A percentile compares a stretch with the other conserved stretches of the same genome.
Conservation (phyloP, 2,329 filamentous ascomycete species). For the Apiospora koreana region DNA sequence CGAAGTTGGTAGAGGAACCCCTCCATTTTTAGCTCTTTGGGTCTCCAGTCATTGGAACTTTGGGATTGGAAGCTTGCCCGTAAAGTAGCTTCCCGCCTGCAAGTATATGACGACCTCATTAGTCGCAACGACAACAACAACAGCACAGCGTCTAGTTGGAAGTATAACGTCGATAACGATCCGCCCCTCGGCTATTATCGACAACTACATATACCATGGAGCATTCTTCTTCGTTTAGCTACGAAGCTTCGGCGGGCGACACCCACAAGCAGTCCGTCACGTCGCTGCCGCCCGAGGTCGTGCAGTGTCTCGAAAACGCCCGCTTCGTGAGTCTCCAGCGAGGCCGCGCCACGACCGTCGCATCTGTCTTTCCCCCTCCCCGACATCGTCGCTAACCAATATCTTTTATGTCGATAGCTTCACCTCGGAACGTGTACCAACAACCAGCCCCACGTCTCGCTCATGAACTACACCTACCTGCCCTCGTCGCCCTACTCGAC, state of each 20-base stretch:
- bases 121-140: conserved; percentile 3
- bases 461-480: conserved; percentile 99
- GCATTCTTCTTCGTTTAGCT: conserved; percentile 71
- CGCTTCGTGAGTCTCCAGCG: conserved; percentile 70
- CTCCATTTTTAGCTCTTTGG: neutral
- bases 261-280: conserved; percentile 70
- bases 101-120: conserved; percentile 9
- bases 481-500: conserved; percentile 70
- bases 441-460: conserved; percentile 84
- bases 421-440: conserved; percentile 89
- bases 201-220: conserved; percentile 39
- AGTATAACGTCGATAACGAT: neutral
- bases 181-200: neutral
- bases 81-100: neutral
- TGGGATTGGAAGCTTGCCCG: conserved; percentile 1
- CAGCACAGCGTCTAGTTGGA: neutral
- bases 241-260: conserved; percentile 73
- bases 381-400: conserved; percentile 11
- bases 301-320: conserved; percentile 90
- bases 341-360: neutral
- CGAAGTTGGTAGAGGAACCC: neutral
- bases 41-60: neutral
- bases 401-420: conserved; percentile 74
- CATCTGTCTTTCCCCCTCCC: conserved; percentile 18
- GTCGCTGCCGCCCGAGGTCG: conserved; percentile 78